phyloP scores from a whole-genome alignment of 257 asterid genomes.

The Capsicum pubescens region DNA sequence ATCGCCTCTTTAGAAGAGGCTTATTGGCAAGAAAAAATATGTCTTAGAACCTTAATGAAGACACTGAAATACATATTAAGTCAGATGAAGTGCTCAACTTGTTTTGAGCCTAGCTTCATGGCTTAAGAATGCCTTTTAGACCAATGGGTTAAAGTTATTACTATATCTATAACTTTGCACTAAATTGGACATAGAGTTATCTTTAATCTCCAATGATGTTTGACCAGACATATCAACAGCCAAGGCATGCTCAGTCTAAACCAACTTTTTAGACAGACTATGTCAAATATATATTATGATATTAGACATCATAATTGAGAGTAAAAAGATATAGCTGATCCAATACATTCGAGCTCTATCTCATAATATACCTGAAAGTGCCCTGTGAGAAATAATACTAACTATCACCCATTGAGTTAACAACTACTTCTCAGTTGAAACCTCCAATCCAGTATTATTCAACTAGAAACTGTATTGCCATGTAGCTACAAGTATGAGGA shows the following conservation, averaged over 20 bases:
- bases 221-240: constrained; percentile 99
- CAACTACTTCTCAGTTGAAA: neutral
- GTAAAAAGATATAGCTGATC: neutral
- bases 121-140: no score
- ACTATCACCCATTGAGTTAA: constrained; percentile 81
- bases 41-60: no score
- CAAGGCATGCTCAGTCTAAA: constrained; percentile 96
- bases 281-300: neutral
- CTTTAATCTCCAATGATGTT: constrained; percentile 97
- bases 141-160: neutral
- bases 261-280: constrained; percentile 95
- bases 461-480: no score
- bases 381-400: constrained; percentile 93
- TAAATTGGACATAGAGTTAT: constrained; percentile 38
- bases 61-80: no score
- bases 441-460: neutral
- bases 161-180: neutral
- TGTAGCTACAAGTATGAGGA: no score
- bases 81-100: no score
- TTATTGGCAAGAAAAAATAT: no score
- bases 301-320: neutral
- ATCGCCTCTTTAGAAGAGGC: no score
- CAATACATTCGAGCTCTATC: neutral
- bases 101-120: no score
- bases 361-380: constrained; percentile 79